Evolutionary conservation across 2,329 filamentous ascomycete species (phyloP), one percentile per base, ranked within the genome.

Genomic region (Penicillium sp.): DNA sequence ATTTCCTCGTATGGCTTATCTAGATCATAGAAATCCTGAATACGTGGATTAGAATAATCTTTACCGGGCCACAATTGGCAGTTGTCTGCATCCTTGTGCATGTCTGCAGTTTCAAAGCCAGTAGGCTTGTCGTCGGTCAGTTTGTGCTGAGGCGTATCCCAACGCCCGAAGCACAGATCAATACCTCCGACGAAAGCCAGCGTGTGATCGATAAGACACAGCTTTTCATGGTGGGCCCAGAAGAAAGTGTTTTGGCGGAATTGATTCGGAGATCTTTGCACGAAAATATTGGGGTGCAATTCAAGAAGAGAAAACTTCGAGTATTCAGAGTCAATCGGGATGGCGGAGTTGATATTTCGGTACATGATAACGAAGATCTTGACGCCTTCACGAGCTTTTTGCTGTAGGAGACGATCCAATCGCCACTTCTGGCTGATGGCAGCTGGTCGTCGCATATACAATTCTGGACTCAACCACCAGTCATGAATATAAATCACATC

Each of bases 241-340:
- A 99, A 99, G 79, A 99, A 99, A 46, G 96, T 96, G 68, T 98
- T 98, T 77, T 99, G 96, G 70, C 96, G 90, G 76, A 98, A 93
- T 75, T 99, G 95, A 67, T 99, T 97, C 0, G 95, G 95, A 3
- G 95, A 98, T 68, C 95, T 84, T 71, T 98, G 92, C 14, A 99
- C 92, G 67, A 96, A 96, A 61, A 99, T 88, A 72, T 99, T 99
- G 21, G 92, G 92, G 67, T 98, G 93, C 8, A 99, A 82, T 70
- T 98, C 96, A 48, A 99, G 85, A 57, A 99, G 83, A 1, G 93
- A 96, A 75, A 93, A 96, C 69, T 99, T 99, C 55, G 95, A 97
- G 74, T 98, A 96, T 74, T 97, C 93, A 1, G 93, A 98, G 74
- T 99, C 95, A 69, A 99, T 99, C 3, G 95, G 96, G 62, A 98